Conservation (phyloP, 495 filamentous ascomycete species). For the Hyphodiscus hymeniophilus region DNA sequence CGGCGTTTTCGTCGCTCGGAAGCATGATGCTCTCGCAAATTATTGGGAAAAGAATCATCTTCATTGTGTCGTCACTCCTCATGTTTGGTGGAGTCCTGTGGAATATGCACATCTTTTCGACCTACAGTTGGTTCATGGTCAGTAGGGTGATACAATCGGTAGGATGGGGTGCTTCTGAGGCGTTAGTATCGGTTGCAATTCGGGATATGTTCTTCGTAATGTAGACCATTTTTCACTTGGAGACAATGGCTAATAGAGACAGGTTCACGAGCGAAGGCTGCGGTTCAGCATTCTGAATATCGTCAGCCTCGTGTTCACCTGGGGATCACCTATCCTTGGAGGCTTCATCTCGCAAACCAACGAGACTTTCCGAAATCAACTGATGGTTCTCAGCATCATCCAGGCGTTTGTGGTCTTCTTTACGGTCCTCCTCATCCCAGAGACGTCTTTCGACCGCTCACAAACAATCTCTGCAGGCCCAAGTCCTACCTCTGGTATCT, state of each 20-base stretch:
- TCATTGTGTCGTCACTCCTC: conserved; percentile 31
- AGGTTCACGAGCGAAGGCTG: conserved; percentile 39
- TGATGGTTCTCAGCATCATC: conserved; percentile 38
- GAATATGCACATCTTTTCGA: conserved; percentile 35
- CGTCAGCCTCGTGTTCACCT: conserved; percentile 35
- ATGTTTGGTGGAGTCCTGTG: conserved; percentile 37
- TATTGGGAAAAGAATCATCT: conserved; percentile 40
- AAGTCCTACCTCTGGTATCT: neutral
- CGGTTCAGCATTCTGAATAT: conserved; percentile 31
- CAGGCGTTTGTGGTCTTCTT: conserved; percentile 35
- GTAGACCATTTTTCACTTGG: conserved; percentile 15
- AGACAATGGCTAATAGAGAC: neutral
- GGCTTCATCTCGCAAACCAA: conserved; percentile 32
- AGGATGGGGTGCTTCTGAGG: conserved; percentile 46
- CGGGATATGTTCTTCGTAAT: conserved; percentile 45
- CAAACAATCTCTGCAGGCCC: conserved; percentile 21
- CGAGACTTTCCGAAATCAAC: conserved; percentile 33
- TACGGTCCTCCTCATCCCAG: conserved; percentile 36
- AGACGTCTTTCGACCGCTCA: conserved; percentile 37
- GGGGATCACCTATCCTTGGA: conserved; percentile 40
- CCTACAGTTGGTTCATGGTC: conserved; percentile 37
- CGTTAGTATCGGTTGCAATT: conserved; percentile 35
- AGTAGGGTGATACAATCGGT: conserved; percentile 40
- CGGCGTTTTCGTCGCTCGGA: conserved; percentile 32
- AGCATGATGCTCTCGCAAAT: conserved; percentile 31